Conservation (phyloP, 1,284 basidiomycete species). For the Puccinia coronata region DNA sequence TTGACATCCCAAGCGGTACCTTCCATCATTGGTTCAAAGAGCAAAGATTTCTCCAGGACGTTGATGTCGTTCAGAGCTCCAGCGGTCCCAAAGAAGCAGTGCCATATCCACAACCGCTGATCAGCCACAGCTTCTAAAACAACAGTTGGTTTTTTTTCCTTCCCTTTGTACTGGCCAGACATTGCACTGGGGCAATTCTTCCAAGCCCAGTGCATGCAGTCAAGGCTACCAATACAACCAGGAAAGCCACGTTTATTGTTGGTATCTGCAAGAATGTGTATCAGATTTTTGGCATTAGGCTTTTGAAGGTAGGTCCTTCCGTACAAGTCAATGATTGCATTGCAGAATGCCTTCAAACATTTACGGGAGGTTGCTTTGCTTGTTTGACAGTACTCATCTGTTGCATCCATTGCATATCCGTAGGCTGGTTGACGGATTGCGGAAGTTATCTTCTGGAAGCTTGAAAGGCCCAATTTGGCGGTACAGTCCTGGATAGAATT, state of each 20-base stretch:
- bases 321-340: not conserved
- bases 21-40: not conserved
- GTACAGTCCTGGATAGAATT: constrained; percentile 15
- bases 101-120: constrained; percentile 9
- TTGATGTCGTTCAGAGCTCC: constrained; percentile 28
- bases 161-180: constrained; percentile 8
- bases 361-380: not conserved
- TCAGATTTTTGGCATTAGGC: not conserved
- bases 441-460: not conserved
- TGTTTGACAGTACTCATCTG: not conserved
- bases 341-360: not conserved
- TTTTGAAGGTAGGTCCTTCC: not conserved
- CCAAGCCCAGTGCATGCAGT: constrained; percentile 36
- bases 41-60: not conserved
- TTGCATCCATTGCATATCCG: not conserved
- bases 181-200: constrained; percentile 27
- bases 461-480: not conserved
- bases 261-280: not conserved
- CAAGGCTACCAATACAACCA: constrained; percentile 14
- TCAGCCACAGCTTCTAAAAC: constrained; percentile 29
- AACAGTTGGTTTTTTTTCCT: constrained; percentile 25
- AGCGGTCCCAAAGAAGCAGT: not conserved
- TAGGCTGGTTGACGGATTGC: not conserved
- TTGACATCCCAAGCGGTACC: not conserved
- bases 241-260: constrained; percentile 14